phyloP scores from a whole-genome alignment of 495 filamentous ascomycete species.

The Talaromyces trachyspermus region DNA sequence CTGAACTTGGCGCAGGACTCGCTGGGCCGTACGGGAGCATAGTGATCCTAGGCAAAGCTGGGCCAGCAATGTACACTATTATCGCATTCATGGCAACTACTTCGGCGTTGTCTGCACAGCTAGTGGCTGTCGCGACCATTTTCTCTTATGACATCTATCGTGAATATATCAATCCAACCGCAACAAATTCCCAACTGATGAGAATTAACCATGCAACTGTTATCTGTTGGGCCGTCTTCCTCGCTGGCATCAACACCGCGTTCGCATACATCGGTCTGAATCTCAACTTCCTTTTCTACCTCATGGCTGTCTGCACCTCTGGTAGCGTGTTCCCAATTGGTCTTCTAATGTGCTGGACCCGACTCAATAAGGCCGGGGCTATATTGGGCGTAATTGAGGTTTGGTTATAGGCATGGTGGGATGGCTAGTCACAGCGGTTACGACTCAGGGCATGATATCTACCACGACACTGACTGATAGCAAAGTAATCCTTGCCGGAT shows the following conservation, averaged over 20 bases:
- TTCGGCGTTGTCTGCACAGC: constrained; percentile 39
- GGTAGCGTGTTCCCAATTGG: neutral
- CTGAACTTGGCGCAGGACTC: constrained; percentile 38
- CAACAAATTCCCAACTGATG: constrained; percentile 36
- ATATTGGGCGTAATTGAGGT: neutral
- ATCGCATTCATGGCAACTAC: constrained; percentile 50
- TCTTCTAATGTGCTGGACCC: neutral
- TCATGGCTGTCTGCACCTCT: constrained; percentile 25
- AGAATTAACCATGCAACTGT: constrained; percentile 40
- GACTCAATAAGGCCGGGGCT: neutral
- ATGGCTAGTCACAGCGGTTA: neutral
- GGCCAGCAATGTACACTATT: constrained; percentile 40
- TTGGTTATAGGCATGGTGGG: neutral
- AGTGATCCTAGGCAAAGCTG: constrained; percentile 40
- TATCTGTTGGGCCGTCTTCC: constrained; percentile 37
- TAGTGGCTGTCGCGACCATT: constrained; percentile 47
- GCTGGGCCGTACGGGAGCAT: constrained; percentile 40
- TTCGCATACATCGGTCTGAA: constrained; percentile 36
- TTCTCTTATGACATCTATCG: constrained; percentile 52
- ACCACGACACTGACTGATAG: neutral
- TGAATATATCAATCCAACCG: constrained; percentile 41
- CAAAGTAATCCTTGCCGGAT: neutral
- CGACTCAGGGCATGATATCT: neutral
- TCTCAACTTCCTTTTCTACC: constrained; percentile 39
- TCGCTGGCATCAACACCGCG: constrained; percentile 37